Evolutionary conservation across 2,329 filamentous ascomycete species (phyloP), one percentile per base, ranked within the genome.

Genomic region (Ophiosphaerella korrae): DNA sequence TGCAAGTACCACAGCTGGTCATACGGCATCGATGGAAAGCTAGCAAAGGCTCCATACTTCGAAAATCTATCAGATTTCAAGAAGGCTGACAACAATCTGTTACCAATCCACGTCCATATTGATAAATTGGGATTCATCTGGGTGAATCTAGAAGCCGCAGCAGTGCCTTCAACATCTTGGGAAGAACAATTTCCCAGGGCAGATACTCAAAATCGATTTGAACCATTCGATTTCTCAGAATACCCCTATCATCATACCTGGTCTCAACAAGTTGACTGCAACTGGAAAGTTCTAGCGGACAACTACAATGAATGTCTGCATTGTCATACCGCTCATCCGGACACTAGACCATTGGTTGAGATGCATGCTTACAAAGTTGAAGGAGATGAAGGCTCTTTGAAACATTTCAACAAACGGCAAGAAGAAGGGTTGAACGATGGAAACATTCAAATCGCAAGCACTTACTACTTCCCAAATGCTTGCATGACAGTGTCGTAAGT

Each of bases 281-380:
- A 70, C 51, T 71, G 68, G 68, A 71, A 71, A 53, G 67, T 68
- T 23, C 54, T 70, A 11, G 62, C 67, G 11, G 84, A 87, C 64
- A 86, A 87, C 73, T 87, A 85, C 75, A 87, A 87, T 65, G 84
- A 84, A 64, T 87, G 84, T 64, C 87, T 87, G 60, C 84, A 86
- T 73, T 86, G 83, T 74, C 78, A 80, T 43, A 81, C 80, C 1
- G 80, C 82, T 2, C 83, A 86, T 57, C 83, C 84, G 2, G 81
- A 84, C 49, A 80, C 85, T 26, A 76, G 81, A 3, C 59, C 55
- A 36, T 75, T 86, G n/a, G 78, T 83, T 37, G 80, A 86, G 50
- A 77, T 86, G 33, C 77, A 79, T 50, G 78, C 79, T 2, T 86
- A 85, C 70, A 60, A 63, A 24, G 69, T 72, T 23, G 51, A 70